These are phyloP conservation scores for Calonectria fujianensis DNA, from an alignment of 2,329 filamentous ascomycete genomes.

Conservation along the genomic window DNA sequence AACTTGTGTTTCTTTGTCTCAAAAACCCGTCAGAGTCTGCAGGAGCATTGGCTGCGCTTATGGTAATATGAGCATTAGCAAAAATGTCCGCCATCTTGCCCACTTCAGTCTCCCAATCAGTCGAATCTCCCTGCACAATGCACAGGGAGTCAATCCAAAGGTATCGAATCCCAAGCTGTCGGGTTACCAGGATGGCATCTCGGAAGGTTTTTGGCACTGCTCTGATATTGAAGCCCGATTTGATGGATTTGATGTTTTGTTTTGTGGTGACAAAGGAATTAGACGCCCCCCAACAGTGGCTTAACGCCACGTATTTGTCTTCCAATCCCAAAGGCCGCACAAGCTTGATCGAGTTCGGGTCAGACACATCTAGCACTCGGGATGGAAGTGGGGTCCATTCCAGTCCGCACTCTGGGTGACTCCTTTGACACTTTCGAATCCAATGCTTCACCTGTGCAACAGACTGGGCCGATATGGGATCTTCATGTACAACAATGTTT, in stretches of 20 bases:
- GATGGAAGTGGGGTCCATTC: constrained; percentile 31
- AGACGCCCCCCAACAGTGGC: constrained; percentile 22
- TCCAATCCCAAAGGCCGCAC: constrained; percentile 27
- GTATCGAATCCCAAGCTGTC: constrained; percentile 26
- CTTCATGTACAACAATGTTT: constrained; percentile 27
- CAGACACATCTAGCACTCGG: constrained; percentile 21
- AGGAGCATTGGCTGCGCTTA: constrained; percentile 14
- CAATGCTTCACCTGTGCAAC: constrained; percentile 28
- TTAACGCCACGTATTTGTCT: constrained; percentile 31
- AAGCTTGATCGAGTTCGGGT: constrained; percentile 22
- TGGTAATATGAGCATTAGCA: constrained; percentile 28
- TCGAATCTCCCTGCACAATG: constrained; percentile 27
- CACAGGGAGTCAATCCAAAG: constrained; percentile 30
- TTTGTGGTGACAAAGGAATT: constrained; percentile 14
- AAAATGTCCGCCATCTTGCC: constrained; percentile 27
- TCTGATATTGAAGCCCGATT: constrained; percentile 22
- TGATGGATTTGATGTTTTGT: constrained; percentile 25
- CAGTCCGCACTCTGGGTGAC: constrained; percentile 12
- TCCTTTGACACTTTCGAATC: constrained; percentile 22
- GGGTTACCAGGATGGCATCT: constrained; percentile 28
- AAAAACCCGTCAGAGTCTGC: constrained; percentile 17
- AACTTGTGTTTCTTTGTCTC: not conserved
- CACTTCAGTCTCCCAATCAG: constrained; percentile 26
- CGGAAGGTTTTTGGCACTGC: constrained; percentile 21
- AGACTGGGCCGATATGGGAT: constrained; percentile 22